Evolutionary conservation across 805 yeast species (phyloP), one percentile per base, ranked within the genome.

Genomic region (Candida parachauliodes): DNA sequence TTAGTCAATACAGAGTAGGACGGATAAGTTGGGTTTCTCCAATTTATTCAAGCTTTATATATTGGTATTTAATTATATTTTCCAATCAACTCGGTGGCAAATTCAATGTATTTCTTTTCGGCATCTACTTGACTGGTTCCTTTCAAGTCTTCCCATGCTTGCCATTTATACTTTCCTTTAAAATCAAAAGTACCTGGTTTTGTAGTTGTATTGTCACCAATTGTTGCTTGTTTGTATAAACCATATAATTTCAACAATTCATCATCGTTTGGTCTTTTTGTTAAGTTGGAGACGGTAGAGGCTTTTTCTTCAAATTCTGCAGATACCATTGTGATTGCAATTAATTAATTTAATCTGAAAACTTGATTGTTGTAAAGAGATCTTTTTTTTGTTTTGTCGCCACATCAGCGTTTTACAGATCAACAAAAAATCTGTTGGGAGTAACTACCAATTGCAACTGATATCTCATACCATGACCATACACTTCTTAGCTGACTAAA

Each of bases 131-230:
- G 85, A 28, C 88, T 65, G 44, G 76, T 77, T 41, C 98, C 98
- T 70, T 85, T 83, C 56, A 82, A 70, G 52, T 79, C 81, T 54
- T 82, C 82, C 98, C 98, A 93, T 7, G 98, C 77, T 59, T 89
- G 91, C 98, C 98, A 93, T 75, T 93, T 93, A 77, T 86, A 85
- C 68, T 94, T 88, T 51, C 91, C 97, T 71, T 84, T 88, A 70
- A 93, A 76, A 68, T 88, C 95, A 62, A 93, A 87, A 42, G 85
- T 67, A 46, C 96, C 93, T 38, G 98, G 98, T 70, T 87, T 86
- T 39, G 74, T 70, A 45, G 95, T 84, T 48, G 62, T 64, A 76
- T 88, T 88, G 76, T 93, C 98, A 49, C 98, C 98, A 40, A 82
- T 83, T 24, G 97, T 91, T 52, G 98, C 95, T 72, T 93, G 98